Conservation (phyloP, 495 filamentous ascomycete species). For the Penicillium cosmopolitanum region DNA sequence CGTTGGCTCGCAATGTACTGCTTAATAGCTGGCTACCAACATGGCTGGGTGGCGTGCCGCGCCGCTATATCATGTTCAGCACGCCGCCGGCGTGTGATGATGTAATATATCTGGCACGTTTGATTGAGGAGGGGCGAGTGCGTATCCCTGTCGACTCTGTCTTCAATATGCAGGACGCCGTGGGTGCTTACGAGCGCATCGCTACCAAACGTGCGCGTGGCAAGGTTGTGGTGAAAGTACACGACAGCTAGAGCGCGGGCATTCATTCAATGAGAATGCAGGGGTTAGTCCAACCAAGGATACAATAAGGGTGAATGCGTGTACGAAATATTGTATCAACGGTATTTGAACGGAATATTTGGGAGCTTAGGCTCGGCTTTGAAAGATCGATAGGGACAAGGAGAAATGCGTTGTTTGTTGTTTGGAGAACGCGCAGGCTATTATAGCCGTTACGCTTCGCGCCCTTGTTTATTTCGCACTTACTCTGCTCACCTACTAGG, state of each 20-base stretch:
- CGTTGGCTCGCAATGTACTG: slow-evolving; percentile 33
- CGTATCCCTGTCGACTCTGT: slow-evolving; percentile 40
- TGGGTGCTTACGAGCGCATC: slow-evolving; percentile 36
- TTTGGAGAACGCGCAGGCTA: no score
- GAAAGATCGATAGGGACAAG: no score
- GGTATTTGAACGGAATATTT: no score
- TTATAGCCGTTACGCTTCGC: no score
- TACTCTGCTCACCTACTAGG: no score
- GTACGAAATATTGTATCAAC: no score
- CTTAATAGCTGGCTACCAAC: slow-evolving; percentile 35
- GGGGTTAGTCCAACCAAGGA: no score
- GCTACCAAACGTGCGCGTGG: slow-evolving; percentile 39
- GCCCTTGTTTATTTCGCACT: no score
- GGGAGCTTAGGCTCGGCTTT: no score
- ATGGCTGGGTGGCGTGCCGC: slow-evolving; percentile 41
- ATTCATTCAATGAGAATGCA: not conserved
- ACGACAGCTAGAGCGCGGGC: not conserved
- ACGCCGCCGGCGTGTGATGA: slow-evolving; percentile 27
- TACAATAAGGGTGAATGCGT: no score
- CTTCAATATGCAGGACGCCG: slow-evolving; percentile 38
- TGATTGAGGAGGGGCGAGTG: slow-evolving; percentile 32
- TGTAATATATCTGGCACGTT: slow-evolving; percentile 28
- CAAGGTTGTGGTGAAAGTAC: slow-evolving; percentile 41
- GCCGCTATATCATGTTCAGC: slow-evolving; percentile 36
- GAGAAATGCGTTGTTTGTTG: no score